Base-by-base conservation (phyloP, 306 rosid genomes). In the Castanea crenata region DNA sequence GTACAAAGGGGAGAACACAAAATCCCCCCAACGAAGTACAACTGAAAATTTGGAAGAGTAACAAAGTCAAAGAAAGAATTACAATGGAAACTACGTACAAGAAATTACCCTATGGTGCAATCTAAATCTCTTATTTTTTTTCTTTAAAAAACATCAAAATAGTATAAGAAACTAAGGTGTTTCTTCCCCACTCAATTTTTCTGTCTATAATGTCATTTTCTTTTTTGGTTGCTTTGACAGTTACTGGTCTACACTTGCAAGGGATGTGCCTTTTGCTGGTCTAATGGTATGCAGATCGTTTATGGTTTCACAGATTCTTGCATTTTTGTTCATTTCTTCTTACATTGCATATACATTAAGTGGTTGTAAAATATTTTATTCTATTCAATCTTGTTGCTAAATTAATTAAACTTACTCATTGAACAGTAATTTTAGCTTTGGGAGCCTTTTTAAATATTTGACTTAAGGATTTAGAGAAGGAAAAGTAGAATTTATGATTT, bases 241-340 rank as follows among this genome's bases (percentile, higher is more conserved):
- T 76, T 93, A 89, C 69, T 88, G 92, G 88, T 90, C 95, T 62
- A 93, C 97, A 18, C 88, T 93, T 32, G 98, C 97, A 74, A 87
- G 98, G 87, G 98, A 93, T 82, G 92, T 93, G 80, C 98, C 98
- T 34, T 93, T 91, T 81, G 97, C 98, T 31, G 97, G 98, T 76
- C 81, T 93, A 61, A 93, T 93, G 98, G 97, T 93, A 87, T 25
- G 65, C 78, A 68, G 44, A 76, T 19, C 15, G n/a, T 51, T 51
- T 63, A 20, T 32, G 14, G 25, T 70, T 46, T 69, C 46, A 61
- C 18, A 14, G 35, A 41, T 20, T 63, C 49, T 21, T 62, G 6
- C 69, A 38, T 69, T 35, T 61, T 25, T 71, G n/a, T 80, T 73
- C 10, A 19, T 74, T 69, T 59, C 49, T 51, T 74, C 54, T 20